Percentiles rank a stretch among this genome's conserved stretches.
These are phyloP conservation scores for Phytophthora fragariae DNA, from an alignment of 352 stramenopile genomes.

Conservation along the genomic window DNA sequence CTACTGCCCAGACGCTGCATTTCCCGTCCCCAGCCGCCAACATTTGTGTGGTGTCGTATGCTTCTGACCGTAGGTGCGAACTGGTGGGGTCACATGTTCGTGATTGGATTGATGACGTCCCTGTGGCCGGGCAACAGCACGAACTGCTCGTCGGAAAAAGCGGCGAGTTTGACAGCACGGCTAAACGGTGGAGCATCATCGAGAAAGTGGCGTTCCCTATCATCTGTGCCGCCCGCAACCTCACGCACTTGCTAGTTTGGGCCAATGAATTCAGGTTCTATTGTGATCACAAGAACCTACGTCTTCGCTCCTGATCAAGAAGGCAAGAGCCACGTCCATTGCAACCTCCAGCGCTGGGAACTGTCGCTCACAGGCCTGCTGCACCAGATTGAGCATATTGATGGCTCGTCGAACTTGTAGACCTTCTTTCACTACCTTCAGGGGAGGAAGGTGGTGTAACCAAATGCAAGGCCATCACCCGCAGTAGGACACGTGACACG, in stretches of 20 bases:
- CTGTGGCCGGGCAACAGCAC: conserved; percentile 2
- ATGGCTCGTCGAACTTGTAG: conserved; percentile 7
- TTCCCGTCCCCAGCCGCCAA: no score
- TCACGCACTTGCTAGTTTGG: conserved; percentile 22
- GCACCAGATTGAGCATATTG: conserved; percentile 29
- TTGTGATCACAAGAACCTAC: conserved; percentile 37
- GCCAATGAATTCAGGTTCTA: conserved; percentile 16
- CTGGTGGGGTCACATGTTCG: conserved; percentile 1
- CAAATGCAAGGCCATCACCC: not conserved
- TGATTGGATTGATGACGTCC: not conserved
- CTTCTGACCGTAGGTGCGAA: no score
- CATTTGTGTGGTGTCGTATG: no score
- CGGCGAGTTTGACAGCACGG: conserved; percentile 10
- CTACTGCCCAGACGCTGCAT: no score
- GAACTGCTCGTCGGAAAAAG: conserved; percentile 21
- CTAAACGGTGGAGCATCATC: conserved; percentile 20
- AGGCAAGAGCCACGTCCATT: conserved; percentile 20
- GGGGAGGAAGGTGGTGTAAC: not conserved
- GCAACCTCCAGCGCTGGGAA: conserved; percentile 33
- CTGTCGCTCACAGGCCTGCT: not conserved
- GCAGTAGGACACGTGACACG: not conserved
- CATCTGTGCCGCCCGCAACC: conserved; percentile 10
- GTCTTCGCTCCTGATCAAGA: conserved; percentile 23
- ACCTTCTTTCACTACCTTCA: not conserved
- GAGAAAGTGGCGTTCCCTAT: conserved; percentile 33